Percentiles rank a stretch among this genome's conserved stretches.
Conservation (phyloP, 2,329 filamentous ascomycete species). For the Curvularia spicifera region DNA sequence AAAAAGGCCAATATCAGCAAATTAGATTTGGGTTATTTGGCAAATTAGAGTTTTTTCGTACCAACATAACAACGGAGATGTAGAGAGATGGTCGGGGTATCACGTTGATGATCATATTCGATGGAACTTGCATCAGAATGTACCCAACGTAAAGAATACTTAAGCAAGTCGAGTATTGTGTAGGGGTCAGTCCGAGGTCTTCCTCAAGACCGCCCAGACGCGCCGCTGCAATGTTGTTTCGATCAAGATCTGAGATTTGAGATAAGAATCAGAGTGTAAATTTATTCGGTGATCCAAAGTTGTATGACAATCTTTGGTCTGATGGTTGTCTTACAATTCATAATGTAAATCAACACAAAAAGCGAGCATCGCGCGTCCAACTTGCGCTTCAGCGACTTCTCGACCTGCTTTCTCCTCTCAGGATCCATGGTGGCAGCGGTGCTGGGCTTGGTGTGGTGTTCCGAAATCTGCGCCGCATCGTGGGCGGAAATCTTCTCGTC, state of each 20-base stretch:
- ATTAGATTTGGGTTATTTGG: neutral
- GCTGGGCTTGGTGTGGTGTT: slow-evolving; percentile 17
- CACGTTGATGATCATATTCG: slow-evolving; percentile 54
- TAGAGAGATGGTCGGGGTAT: slow-evolving; percentile 46
- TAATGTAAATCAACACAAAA: slow-evolving; percentile 48
- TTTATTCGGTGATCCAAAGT: no score
- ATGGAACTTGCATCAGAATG: slow-evolving; percentile 44
- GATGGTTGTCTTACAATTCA: slow-evolving; percentile 32
- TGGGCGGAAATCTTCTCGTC: slow-evolving; percentile 15
- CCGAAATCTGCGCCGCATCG: slow-evolving; percentile 13
- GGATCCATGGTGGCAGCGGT: slow-evolving; percentile 38
- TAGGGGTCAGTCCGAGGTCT: slow-evolving; percentile 39
- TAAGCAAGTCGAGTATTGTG: slow-evolving; percentile 44
- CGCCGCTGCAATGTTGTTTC: slow-evolving; percentile 47
- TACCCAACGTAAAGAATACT: slow-evolving; percentile 39
- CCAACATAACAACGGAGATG: slow-evolving; percentile 46
- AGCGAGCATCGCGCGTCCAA: slow-evolving; percentile 41
- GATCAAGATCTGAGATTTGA: slow-evolving; percentile 12
- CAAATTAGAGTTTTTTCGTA: neutral
- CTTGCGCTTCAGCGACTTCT: slow-evolving; percentile 46
- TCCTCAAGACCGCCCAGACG: slow-evolving; percentile 43
- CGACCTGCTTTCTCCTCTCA: slow-evolving; percentile 38
- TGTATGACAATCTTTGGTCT: no score
- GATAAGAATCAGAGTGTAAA: neutral
- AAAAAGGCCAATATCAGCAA: neutral